Conservation (phyloP, 2,329 filamentous ascomycete genomes). For the Colletotrichum eremochloae region DNA sequence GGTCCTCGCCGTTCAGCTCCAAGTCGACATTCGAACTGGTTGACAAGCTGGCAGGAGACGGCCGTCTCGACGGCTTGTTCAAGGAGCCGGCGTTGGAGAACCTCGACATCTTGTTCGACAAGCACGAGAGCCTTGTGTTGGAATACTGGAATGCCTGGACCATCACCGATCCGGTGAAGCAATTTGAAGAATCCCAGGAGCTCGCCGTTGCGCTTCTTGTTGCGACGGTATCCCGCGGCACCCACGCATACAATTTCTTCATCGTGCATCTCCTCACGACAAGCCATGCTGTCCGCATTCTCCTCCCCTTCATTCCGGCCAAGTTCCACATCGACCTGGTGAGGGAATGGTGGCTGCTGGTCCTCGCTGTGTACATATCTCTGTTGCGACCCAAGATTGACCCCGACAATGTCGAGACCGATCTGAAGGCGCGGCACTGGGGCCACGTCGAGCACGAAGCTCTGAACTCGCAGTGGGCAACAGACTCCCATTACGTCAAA, state of each 20-base stretch:
- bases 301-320: conserved; percentile 82
- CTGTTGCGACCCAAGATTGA: conserved; percentile 81
- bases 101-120: conserved; percentile 75
- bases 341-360: conserved; percentile 90
- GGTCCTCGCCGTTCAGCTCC: conserved; percentile 69
- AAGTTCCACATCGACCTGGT: conserved; percentile 81
- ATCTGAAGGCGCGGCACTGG: conserved; percentile 79
- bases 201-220: conserved; percentile 73
- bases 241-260: conserved; percentile 84
- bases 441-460: conserved; percentile 80
- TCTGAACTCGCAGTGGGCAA: conserved; percentile 74
- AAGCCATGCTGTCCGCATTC: conserved; percentile 87
- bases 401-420: conserved; percentile 72
- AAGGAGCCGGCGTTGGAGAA: conserved; percentile 70
- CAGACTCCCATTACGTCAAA: conserved; percentile 89
- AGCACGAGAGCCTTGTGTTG: conserved; percentile 78
- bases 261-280: conserved; percentile 85
- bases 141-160: conserved; percentile 95
- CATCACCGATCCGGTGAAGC: conserved; percentile 75
- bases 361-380: conserved; percentile 81
- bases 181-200: conserved; percentile 80
- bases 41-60: conserved; percentile 75
- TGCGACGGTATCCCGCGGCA: conserved; percentile 67
- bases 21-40: conserved; percentile 79
- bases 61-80: conserved; percentile 77